These are phyloP conservation scores for Ascochyta lentis DNA, from an alignment of 2,329 filamentous ascomycete species.

Conservation along the genomic window DNA sequence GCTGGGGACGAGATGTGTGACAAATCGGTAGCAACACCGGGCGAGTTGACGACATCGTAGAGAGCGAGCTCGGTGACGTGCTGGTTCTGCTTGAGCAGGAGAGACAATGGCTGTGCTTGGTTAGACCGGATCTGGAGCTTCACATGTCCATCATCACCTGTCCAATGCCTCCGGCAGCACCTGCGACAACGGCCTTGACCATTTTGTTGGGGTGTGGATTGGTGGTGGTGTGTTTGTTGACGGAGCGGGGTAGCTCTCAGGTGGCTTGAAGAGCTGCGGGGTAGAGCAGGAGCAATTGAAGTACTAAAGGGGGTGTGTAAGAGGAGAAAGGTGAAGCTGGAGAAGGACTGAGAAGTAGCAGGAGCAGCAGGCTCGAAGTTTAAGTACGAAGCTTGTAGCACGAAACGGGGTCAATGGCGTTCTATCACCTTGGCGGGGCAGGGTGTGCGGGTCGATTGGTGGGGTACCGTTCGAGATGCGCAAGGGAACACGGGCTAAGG, in stretches of 20 bases:
- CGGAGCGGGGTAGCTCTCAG: constrained; percentile 27
- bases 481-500: constrained; percentile 13
- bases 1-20: constrained; percentile 95
- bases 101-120: constrained; percentile 79
- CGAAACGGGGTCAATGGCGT: constrained; percentile 29
- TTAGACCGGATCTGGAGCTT: constrained; percentile 24
- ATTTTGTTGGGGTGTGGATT: constrained; percentile 39
- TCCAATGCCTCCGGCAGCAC: constrained; percentile 97
- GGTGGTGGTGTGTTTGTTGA: constrained; percentile 17
- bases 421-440: constrained; percentile 16
- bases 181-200: constrained; percentile 72
- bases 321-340: constrained; percentile 10
- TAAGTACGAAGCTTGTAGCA: constrained; percentile 37
- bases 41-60: constrained; percentile 99
- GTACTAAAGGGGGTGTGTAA: constrained; percentile 19
- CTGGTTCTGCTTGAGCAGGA: constrained; percentile 90
- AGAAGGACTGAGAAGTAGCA: constrained; percentile 17
- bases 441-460: constrained; percentile 33
- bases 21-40: constrained; percentile 92
- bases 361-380: constrained; percentile 26
- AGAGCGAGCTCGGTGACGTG: constrained; percentile 91
- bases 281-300: constrained; percentile 24
- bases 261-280: constrained; percentile 7
- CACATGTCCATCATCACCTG: constrained; percentile 67
- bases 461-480: constrained; percentile 31